phyloP scores from a whole-genome alignment of 2,329 filamentous ascomycete genomes.

The Fusarium brevicatenulatum region DNA sequence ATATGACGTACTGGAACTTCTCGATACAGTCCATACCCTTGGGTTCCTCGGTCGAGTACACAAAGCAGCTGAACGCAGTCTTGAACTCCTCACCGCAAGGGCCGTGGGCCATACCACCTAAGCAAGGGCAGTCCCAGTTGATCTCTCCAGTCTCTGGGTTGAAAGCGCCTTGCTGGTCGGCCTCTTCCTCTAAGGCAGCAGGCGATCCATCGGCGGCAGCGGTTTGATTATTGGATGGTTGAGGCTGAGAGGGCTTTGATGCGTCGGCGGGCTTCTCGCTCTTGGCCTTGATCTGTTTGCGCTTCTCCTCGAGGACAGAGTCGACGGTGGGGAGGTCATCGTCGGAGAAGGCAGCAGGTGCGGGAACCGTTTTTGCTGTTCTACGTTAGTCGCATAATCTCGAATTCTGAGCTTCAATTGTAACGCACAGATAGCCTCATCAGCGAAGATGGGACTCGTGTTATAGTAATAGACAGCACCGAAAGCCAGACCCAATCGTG shows the following conservation, averaged over 20 bases:
- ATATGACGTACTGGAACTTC: conserved; percentile 84
- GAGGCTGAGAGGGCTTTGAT: conserved; percentile 37
- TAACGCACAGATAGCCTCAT: conserved; percentile 78
- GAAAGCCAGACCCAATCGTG: conserved; percentile 79
- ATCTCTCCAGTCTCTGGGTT: conserved; percentile 99
- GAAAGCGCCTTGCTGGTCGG: conserved; percentile 88
- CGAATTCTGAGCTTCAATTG: not conserved
- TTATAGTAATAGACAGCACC: conserved; percentile 93
- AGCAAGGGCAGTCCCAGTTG: conserved; percentile 99
- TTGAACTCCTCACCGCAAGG: conserved; percentile 97
- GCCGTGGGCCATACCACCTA: conserved; percentile 96
- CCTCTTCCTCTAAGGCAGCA: conserved; percentile 78
- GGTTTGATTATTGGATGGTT: conserved; percentile 43
- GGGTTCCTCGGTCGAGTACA: conserved; percentile 92
- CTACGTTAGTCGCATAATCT: conserved; percentile 14
- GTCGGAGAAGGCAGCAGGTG: conserved; percentile 65
- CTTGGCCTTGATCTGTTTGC: conserved; percentile 56
- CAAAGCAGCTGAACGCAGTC: conserved; percentile 96
- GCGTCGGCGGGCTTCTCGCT: conserved; percentile 38
- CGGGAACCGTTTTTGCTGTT: conserved; percentile 47
- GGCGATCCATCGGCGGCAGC: conserved; percentile 52
- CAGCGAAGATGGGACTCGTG: conserved; percentile 86
- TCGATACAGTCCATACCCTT: conserved; percentile 99
- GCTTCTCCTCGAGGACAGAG: conserved; percentile 72
- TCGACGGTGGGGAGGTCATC: conserved; percentile 72